Evolutionary conservation across 106 monocot genomes (phyloP).

Genomic region (Allium fistulosum): DNA sequence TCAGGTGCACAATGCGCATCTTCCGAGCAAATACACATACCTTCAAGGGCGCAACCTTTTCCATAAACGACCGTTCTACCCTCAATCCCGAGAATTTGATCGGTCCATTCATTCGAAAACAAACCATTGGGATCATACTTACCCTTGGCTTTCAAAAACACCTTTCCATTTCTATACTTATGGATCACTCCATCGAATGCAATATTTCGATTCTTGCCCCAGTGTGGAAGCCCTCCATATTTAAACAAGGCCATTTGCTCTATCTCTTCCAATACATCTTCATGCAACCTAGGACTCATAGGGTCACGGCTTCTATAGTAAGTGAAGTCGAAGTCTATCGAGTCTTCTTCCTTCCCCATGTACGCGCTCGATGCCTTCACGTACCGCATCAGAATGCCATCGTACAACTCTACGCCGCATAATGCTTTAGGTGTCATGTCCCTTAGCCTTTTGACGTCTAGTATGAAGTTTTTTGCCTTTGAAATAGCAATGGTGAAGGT

Average conservation of each 20-base stretch:
- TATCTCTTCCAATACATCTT: slow-evolving; percentile 64
- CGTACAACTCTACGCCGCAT: slow-evolving; percentile 41
- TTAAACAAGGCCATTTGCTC: slow-evolving; percentile 80
- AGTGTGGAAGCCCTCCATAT: slow-evolving; percentile 31
- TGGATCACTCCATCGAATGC: slow-evolving; percentile 35
- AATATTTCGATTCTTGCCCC: slow-evolving; percentile 8
- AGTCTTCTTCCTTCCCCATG: slow-evolving; percentile 33
- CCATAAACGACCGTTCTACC: slow-evolving; percentile 20
- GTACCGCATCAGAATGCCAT: slow-evolving; percentile 42
- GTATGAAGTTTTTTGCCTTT: slow-evolving; percentile 41
- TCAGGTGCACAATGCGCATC: background rate
- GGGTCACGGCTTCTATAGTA: slow-evolving; percentile 54
- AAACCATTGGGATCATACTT: slow-evolving; percentile 41
- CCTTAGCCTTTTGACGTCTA: slow-evolving; percentile 37
- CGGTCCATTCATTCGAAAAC: slow-evolving; percentile 72
- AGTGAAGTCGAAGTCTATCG: slow-evolving; percentile 18
- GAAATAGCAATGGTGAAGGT: slow-evolving; percentile 35
- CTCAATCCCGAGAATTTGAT: slow-evolving; percentile 45
- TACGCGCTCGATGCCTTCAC: slow-evolving; percentile 35
- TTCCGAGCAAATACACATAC: background rate
- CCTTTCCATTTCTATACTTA: slow-evolving; percentile 24
- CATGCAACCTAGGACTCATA: slow-evolving; percentile 25
- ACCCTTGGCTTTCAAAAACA: slow-evolving; percentile 35
- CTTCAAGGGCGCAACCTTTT: background rate
- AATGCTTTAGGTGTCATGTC: slow-evolving; percentile 23